Evolutionary conservation across 495 filamentous ascomycete genomes (phyloP).

Genomic region (Aspergillus egyptiacus): DNA sequence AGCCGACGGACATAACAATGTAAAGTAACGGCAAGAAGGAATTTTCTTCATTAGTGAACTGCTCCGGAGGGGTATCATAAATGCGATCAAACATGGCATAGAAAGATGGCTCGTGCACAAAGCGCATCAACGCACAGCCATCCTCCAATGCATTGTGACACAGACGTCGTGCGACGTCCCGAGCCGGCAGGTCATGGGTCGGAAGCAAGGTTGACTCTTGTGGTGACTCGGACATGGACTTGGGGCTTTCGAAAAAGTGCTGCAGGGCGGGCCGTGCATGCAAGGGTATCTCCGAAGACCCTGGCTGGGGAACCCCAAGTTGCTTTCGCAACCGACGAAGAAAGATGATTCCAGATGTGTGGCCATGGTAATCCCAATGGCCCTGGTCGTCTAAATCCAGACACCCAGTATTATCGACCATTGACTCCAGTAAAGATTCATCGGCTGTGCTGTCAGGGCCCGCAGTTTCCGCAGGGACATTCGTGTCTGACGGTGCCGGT

Average conservation of each 20-base stretch:
- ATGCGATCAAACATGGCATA: slow-evolving; percentile 70
- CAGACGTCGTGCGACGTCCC: slow-evolving; percentile 58
- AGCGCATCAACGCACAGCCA: slow-evolving; percentile 74
- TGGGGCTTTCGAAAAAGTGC: slow-evolving; percentile 64
- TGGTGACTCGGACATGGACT: slow-evolving; percentile 56
- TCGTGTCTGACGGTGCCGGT: slow-evolving; percentile 5
- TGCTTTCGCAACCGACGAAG: slow-evolving; percentile 79
- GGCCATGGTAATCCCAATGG: slow-evolving; percentile 91
- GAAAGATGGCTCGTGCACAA: slow-evolving; percentile 87
- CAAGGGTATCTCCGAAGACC: slow-evolving; percentile 45
- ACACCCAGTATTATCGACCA: slow-evolving; percentile 86
- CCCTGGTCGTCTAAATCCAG: slow-evolving; percentile 88
- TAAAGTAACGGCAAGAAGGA: slow-evolving; percentile 80
- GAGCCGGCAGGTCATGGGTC: slow-evolving; percentile 64
- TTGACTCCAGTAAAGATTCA: slow-evolving; percentile 82
- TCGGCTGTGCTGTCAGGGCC: slow-evolving; percentile 36
- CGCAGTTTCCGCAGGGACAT: slow-evolving; percentile 14
- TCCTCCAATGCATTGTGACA: slow-evolving; percentile 76
- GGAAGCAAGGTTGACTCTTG: slow-evolving; percentile 46
- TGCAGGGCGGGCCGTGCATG: slow-evolving; percentile 35
- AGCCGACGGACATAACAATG: slow-evolving; percentile 76
- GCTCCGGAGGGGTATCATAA: slow-evolving; percentile 65
- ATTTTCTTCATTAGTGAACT: slow-evolving; percentile 68
- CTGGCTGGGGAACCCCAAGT: slow-evolving; percentile 38
- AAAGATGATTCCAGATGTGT: slow-evolving; percentile 87